Evolutionary conservation across 192 early-diverging fungal species (phyloP), one percentile per base, ranked within the genome.

Genomic region (Dissophora ornata): DNA sequence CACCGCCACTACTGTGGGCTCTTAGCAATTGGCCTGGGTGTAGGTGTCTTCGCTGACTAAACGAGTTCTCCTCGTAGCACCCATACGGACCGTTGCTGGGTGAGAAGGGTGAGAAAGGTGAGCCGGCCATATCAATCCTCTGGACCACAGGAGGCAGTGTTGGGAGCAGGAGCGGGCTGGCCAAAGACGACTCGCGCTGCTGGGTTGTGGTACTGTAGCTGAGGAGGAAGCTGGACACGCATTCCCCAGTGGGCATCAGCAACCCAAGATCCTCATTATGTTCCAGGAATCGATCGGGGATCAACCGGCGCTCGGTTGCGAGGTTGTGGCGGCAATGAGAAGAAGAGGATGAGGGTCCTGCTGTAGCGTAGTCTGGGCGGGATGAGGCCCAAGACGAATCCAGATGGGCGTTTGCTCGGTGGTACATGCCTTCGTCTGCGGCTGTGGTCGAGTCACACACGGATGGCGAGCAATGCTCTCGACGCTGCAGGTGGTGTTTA

Each of bases 401-500:
- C 25, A 19, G 53, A 30, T 42, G 50, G 33, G n/a, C n/a, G n/a
- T 53, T 26, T 57, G 57, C 42, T 29, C 56, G 49, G 53, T 67
- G 47, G 57, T 49, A 62, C 73, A 65, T 55, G 44, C 33, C 30
- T 19, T 30, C 38, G 28, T 53, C 67, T 19, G 51, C 15, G 58
- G 51, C 58, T 47, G 58, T 46, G 30, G 33, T 34, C 11, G 52
- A 44, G 48, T 67, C 55, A 29, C 34, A 18, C 10, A 49, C 24
- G 21, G 46, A 32, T 52, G 55, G 34, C 6, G 19, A 36, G 34
- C 26, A 19, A 42, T 67, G 50, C 64, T 52, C 71, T 40, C 73
- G 73, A 24, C 73, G 73, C 29, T 62, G 58, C 64, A 77, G 16
- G 29, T 77, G 73, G 28, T 62, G 63, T 44, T 77, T 77, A 48